Evolutionary conservation across 208 protist species (phyloP), one percentile per base, ranked within the genome.

Genomic region (Leishmania turanica): DNA sequence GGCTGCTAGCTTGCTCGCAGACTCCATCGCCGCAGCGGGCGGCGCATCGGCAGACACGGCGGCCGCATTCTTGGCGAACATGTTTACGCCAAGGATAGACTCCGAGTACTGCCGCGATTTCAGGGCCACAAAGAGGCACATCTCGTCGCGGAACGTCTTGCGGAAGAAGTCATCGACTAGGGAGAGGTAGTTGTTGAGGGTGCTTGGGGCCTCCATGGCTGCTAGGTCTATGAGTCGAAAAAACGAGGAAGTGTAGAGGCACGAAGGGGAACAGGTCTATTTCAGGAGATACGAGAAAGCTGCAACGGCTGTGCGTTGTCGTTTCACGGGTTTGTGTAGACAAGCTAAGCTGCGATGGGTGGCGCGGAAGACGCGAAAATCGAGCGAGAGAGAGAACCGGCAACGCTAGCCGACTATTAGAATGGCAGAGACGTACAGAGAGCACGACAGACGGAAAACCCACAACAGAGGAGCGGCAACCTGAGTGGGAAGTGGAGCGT

Each of bases 121-220:
- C 17, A 97, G 86, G 27, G 91, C 90, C 56, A 95, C 42, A 80
- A 96, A 96, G 62, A 97, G 71, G 17, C 49, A 71, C 37, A 83
- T 91, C 65, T 96, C 89, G 82, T 97, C 91, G 51, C 94, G 89
- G 66, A 97, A 97, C 19, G 94, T 96, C 77, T 97, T 97, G 54
- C 89, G 81, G 60, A 97, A 96, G 79, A 96, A 95, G 78, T 97
- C 91, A 81, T 97, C 92, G 24, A 97, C 94, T 15, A 95, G 72
- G 9, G 72, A 81, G 83, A 97, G 96, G 78, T 96, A 96, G 19
- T 86, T 85, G 56, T 95, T 93, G 45, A 97, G 81, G 17, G 90
- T 95, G 42, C 71, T 75, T 19, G 92, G 90, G 5, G 87, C 68
- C 71, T 95, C 84, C 94, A 97, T 97, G 24, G 13, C 21, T 45